Percentiles rank a stretch among this genome's conserved stretches.
Evolutionary conservation across 2,329 filamentous ascomycete genomes (phyloP).

Genomic region (Cytospora schulzeri): DNA sequence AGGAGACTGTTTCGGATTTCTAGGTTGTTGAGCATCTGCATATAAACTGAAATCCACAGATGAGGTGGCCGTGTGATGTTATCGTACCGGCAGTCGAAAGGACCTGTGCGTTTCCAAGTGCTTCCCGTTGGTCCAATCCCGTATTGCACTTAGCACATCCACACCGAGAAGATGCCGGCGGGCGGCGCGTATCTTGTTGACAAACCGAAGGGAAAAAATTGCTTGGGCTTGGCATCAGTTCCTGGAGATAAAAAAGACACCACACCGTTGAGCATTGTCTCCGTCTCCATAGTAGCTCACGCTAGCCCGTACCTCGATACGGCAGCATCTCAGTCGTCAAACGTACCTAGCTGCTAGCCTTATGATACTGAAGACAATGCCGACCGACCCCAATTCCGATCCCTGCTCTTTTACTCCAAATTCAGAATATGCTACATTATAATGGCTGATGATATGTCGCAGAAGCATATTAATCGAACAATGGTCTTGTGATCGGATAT

Average conservation of each 20-base stretch:
- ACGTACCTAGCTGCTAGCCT: not conserved
- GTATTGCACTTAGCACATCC: not conserved
- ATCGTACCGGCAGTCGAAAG: not conserved
- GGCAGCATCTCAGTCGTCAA: not conserved
- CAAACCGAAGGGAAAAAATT: not conserved
- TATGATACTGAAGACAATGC: constrained; percentile 4
- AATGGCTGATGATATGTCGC: not conserved
- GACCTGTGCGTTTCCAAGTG: not conserved
- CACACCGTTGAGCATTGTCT: not conserved
- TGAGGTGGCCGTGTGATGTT: not conserved
- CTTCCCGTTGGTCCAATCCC: not conserved
- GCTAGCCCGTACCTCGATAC: not conserved
- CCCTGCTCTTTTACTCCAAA: constrained; percentile 1
- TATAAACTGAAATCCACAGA: not conserved
- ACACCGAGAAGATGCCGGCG: not conserved
- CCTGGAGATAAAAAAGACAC: not conserved
- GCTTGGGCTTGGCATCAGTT: not conserved
- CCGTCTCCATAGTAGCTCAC: not conserved
- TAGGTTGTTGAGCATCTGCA: not conserved
- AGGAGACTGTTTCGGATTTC: not conserved
- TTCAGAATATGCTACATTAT: not conserved
- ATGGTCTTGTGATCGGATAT: constrained; percentile 19
- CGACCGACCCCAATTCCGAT: not conserved
- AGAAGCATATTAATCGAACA: constrained; percentile 21
- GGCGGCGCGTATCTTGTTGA: not conserved